phyloP scores from a whole-genome alignment of 1,139 yeast species.

The Taphrina flavorubra region DNA sequence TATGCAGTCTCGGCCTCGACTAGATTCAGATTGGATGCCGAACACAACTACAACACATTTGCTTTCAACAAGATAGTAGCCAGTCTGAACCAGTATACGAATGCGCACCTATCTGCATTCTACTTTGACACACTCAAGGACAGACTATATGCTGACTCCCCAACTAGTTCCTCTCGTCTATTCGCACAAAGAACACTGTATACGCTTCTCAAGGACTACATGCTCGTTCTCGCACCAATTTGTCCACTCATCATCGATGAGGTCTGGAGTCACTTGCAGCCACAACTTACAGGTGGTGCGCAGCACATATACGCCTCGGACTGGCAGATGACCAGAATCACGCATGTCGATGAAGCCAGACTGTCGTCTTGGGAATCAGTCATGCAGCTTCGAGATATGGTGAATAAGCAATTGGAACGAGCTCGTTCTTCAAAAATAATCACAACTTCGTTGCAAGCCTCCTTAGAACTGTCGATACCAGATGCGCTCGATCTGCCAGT shows the following conservation, averaged over 20 bases:
- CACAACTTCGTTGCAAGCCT: conserved; percentile 70
- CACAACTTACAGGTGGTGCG: conserved; percentile 49
- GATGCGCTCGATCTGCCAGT: neutral
- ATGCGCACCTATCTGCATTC: conserved; percentile 74
- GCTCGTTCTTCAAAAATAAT: conserved; percentile 60
- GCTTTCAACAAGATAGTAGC: conserved; percentile 68
- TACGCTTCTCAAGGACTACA: conserved; percentile 62
- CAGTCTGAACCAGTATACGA: conserved; percentile 60
- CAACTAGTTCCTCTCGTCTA: conserved; percentile 60
- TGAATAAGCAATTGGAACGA: conserved; percentile 59
- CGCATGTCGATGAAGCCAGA: conserved; percentile 50
- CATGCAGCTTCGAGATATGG: conserved; percentile 49
- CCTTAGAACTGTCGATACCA: conserved; percentile 49
- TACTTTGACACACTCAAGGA: conserved; percentile 90
- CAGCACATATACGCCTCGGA: conserved; percentile 49
- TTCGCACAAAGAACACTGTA: conserved; percentile 74
- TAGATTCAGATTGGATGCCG: conserved; percentile 57
- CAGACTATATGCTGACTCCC: conserved; percentile 72
- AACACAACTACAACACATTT: conserved; percentile 60
- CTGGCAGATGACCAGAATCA: conserved; percentile 54
- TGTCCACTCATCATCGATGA: conserved; percentile 86
- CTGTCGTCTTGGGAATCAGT: conserved; percentile 51
- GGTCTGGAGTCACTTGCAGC: conserved; percentile 68
- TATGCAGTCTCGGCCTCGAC: conserved; percentile 64
- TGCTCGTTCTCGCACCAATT: conserved; percentile 75